Percentiles rank a stretch among this genome's conserved stretches.
Conservation (phyloP, 257 asterid genomes). For the Gentiana straminea region DNA sequence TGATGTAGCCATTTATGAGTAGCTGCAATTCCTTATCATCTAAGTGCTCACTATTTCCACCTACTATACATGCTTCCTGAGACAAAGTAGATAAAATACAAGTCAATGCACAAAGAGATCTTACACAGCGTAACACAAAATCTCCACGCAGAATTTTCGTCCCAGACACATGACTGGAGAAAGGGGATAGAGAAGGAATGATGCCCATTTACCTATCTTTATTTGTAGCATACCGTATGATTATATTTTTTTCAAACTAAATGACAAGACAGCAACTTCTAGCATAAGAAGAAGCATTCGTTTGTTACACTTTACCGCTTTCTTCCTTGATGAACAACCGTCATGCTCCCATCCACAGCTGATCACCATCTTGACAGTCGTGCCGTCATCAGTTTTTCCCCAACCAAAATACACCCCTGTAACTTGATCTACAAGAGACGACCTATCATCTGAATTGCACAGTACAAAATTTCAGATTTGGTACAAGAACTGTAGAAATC, state of each 20-base stretch:
- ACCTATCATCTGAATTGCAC: conserved; percentile 35
- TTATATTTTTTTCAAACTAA: too few species aligned
- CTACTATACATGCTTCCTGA: conserved; percentile 42
- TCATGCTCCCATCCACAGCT: conserved; percentile 52
- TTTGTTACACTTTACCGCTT: conserved; percentile 40
- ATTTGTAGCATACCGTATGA: too few species aligned
- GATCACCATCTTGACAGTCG: conserved; percentile 44
- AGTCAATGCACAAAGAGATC: too few species aligned
- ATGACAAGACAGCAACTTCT: too few species aligned
- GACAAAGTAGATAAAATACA: neutral
- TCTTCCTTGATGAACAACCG: conserved; percentile 29
- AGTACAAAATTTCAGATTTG: conserved; percentile 7
- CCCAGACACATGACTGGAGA: neutral
- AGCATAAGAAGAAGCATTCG: neutral
- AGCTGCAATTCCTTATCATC: conserved; percentile 39
- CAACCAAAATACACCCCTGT: conserved; percentile 77
- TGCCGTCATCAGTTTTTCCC: conserved; percentile 39
- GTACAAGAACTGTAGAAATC: neutral
- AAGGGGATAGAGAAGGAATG: neutral
- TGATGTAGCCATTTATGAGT: conserved; percentile 55
- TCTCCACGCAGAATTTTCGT: neutral
- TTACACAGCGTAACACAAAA: too few species aligned
- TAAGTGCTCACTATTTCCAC: conserved; percentile 17
- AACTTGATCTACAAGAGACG: conserved; percentile 53
- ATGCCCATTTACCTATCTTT: too few species aligned